phyloP scores from a whole-genome alignment of 2,329 filamentous ascomycete genomes.

The Moelleriella libera region DNA sequence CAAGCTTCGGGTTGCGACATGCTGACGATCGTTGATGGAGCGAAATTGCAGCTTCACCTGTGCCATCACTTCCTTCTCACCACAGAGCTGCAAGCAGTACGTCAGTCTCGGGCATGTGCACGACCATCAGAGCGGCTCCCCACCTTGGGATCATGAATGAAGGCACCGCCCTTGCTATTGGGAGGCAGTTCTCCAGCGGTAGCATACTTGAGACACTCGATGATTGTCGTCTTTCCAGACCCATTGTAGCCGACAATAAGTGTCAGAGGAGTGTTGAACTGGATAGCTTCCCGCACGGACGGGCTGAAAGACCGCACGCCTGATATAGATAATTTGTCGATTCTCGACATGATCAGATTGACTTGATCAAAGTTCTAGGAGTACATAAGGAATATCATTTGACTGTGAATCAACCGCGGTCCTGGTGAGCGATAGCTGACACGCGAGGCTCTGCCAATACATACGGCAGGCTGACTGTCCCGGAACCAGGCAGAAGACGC shows the following conservation, averaged over 20 bases:
- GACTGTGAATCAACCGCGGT: no score
- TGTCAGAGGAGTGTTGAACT: slow-evolving; percentile 82
- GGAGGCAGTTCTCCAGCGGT: slow-evolving; percentile 89
- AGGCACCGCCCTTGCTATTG: slow-evolving; percentile 80
- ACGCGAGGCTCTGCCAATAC: no score
- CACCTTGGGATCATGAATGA: slow-evolving; percentile 93
- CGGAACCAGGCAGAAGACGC: not conserved
- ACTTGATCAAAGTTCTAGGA: not conserved
- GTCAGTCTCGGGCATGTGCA: slow-evolving; percentile 2
- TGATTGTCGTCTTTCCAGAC: slow-evolving; percentile 96
- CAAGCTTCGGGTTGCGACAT: slow-evolving; percentile 72
- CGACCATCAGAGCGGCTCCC: not conserved
- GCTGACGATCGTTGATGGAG: slow-evolving; percentile 60
- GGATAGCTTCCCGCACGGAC: slow-evolving; percentile 58
- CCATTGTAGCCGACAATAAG: slow-evolving; percentile 96
- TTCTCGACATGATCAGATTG: slow-evolving; percentile 47
- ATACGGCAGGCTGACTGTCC: no score
- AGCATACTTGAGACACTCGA: slow-evolving; percentile 96
- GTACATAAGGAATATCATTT: not conserved
- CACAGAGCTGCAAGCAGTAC: slow-evolving; percentile 40
- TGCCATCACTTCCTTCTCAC: slow-evolving; percentile 78
- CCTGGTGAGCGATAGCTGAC: no score
- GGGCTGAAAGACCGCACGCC: slow-evolving; percentile 80
- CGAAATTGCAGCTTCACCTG: slow-evolving; percentile 85
- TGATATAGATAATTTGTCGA: slow-evolving; percentile 78